These are phyloP conservation scores for Metschnikowia anglica DNA, from an alignment of 805 yeast species.

Conservation along the genomic window DNA sequence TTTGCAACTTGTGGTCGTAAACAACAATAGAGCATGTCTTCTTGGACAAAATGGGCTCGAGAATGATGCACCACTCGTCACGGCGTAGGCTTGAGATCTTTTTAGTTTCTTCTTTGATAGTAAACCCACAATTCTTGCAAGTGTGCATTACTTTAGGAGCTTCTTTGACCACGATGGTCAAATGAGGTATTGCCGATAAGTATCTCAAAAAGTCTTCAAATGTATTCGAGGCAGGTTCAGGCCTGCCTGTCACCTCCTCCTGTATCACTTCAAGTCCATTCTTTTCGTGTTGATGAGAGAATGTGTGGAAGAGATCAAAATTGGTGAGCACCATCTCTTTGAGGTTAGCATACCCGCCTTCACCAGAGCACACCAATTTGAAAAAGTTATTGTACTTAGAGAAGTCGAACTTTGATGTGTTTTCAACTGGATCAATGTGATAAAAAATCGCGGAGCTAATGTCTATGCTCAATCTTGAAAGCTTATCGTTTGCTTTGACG, in stretches of 20 bases:
- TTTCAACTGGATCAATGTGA: conserved; percentile 16
- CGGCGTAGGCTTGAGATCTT: conserved; percentile 13
- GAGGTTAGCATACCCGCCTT: conserved; percentile 31
- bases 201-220: conserved; percentile 24
- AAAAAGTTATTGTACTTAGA: conserved; percentile 28
- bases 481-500: conserved; percentile 33
- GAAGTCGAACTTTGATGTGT: conserved; percentile 30
- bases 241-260: conserved; percentile 21
- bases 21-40: conserved; percentile 17
- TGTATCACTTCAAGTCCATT: conserved; percentile 8
- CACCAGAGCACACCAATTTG: conserved; percentile 35
- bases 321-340: conserved; percentile 28
- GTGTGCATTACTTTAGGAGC: conserved; percentile 24
- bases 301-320: conserved; percentile 31
- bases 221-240: conserved; percentile 23
- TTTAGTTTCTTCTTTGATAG: conserved; percentile 14
- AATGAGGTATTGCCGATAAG: conserved; percentile 23
- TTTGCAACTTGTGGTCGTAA: conserved; percentile 17
- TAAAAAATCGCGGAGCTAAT: conserved; percentile 48
- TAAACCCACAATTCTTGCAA: conserved; percentile 37
- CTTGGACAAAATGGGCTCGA: conserved; percentile 20
- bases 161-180: conserved; percentile 28
- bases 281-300: conserved; percentile 19
- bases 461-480: conserved; percentile 46
- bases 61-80: conserved; percentile 22